phyloP scores from a whole-genome alignment of 2,329 filamentous ascomycete genomes.

The Sordariomycetes sp. region DNA sequence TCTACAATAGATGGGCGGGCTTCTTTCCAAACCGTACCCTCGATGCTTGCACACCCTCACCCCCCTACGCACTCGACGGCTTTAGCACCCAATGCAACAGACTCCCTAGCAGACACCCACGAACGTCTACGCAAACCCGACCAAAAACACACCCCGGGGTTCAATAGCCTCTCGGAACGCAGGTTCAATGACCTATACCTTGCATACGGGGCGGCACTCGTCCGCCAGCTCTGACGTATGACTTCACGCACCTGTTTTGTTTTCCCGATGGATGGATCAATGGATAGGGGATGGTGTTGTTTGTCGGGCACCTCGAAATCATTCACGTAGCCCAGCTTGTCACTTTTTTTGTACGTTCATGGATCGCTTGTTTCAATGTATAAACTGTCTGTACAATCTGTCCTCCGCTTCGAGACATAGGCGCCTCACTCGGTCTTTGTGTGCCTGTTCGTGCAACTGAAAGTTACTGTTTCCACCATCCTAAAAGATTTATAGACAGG shows the following conservation, averaged over 20 bases:
- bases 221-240: neutral
- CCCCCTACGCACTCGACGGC: neutral
- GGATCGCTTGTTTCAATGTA: neutral
- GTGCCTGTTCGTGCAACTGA: neutral
- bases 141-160: neutral
- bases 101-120: neutral
- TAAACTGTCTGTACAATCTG: neutral
- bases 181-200: neutral
- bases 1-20: neutral
- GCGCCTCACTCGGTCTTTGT: neutral
- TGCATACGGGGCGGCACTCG: neutral
- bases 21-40: neutral
- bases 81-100: neutral
- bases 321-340: neutral
- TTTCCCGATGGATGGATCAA: neutral
- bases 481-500: too few relatives aligned
- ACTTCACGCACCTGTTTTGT: neutral
- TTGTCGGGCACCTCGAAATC: neutral
- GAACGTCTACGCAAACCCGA: neutral
- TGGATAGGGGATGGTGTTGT: neutral
- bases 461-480: neutral
- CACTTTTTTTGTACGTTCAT: neutral
- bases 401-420: neutral
- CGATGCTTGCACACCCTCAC: neutral
- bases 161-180: neutral